Evolutionary conservation across 2,329 filamentous ascomycete genomes (phyloP).

Genomic region (Xylaria sp.): DNA sequence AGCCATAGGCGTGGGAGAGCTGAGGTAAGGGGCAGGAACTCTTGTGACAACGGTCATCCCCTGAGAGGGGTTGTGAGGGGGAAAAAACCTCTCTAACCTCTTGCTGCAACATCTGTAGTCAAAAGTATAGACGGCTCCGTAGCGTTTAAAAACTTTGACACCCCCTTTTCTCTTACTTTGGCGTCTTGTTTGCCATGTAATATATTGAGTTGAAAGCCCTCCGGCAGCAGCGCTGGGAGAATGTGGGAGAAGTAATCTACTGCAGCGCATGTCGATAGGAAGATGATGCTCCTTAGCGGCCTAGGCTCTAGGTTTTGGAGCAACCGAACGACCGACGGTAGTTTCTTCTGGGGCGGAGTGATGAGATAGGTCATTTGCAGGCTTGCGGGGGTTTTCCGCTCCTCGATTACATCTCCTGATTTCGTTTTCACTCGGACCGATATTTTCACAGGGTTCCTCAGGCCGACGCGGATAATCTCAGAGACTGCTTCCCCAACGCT

Average conservation of each 20-base stretch:
- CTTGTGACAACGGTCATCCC: not conserved
- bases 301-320: conserved; percentile 71
- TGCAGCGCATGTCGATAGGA: conserved; percentile 89
- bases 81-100: conserved; percentile 49
- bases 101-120: conserved; percentile 89
- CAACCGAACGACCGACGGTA: conserved; percentile 74
- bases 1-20: not conserved
- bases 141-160: conserved; percentile 76
- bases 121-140: conserved; percentile 80
- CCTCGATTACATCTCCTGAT: conserved; percentile 70
- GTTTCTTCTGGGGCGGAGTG: conserved; percentile 77
- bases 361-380: conserved; percentile 89
- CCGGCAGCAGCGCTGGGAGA: conserved; percentile 73
- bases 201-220: conserved; percentile 72
- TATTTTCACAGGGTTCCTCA: conserved; percentile 90
- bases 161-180: conserved; percentile 87
- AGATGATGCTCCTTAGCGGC: conserved; percentile 87
- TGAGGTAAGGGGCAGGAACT: not conserved
- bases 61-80: not conserved
- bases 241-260: conserved; percentile 93
- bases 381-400: conserved; percentile 88
- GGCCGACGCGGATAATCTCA: conserved; percentile 87
- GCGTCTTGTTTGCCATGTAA: conserved; percentile 92
- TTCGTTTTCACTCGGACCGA: conserved; percentile 87
- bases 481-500: conserved; percentile 95